Percentiles rank a stretch among this genome's conserved stretches.
phyloP scores from a whole-genome alignment of 495 filamentous ascomycete genomes.

The Annulohypoxylon moriforme region DNA sequence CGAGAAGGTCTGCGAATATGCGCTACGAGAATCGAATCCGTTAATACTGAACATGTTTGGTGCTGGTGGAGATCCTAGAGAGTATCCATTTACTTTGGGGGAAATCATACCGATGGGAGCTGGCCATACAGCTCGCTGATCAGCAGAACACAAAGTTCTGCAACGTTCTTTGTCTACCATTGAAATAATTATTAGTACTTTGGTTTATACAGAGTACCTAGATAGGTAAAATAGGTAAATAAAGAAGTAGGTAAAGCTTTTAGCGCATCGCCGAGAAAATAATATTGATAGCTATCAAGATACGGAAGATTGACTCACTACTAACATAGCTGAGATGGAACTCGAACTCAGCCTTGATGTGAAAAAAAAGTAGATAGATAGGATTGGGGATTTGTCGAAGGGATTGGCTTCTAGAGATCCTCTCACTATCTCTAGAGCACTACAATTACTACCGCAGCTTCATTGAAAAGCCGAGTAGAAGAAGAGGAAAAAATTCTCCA shows the following conservation, averaged over 20 bases:
- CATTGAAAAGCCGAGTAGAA: constrained; percentile 54
- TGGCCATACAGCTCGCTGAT: constrained; percentile 89
- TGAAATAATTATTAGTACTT: constrained; percentile 29
- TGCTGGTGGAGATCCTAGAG: background rate
- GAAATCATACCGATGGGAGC: constrained; percentile 80
- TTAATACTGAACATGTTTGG: constrained; percentile 10
- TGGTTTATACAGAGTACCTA: background rate
- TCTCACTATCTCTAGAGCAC: constrained; percentile 78
- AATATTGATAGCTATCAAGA: background rate
- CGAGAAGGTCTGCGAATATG: constrained; percentile 82
- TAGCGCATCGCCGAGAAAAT: background rate
- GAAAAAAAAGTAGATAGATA: constrained; percentile 19
- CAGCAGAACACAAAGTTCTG: constrained; percentile 89
- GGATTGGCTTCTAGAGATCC: constrained; percentile 71
- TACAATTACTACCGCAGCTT: constrained; percentile 72
- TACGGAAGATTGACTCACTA: constrained; percentile 50
- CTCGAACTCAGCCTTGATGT: constrained; percentile 10
- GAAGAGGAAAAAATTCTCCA: constrained; percentile 8
- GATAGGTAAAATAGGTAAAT: background rate
- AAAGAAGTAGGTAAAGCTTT: background rate
- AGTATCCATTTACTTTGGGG: background rate
- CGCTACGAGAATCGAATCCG: constrained; percentile 58
- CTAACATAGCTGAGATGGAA: constrained; percentile 51
- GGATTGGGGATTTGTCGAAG: constrained; percentile 37
- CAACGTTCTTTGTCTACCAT: constrained; percentile 66